Conservation (phyloP, 148 eudicot genomes). For the Polygonum maritimum region DNA sequence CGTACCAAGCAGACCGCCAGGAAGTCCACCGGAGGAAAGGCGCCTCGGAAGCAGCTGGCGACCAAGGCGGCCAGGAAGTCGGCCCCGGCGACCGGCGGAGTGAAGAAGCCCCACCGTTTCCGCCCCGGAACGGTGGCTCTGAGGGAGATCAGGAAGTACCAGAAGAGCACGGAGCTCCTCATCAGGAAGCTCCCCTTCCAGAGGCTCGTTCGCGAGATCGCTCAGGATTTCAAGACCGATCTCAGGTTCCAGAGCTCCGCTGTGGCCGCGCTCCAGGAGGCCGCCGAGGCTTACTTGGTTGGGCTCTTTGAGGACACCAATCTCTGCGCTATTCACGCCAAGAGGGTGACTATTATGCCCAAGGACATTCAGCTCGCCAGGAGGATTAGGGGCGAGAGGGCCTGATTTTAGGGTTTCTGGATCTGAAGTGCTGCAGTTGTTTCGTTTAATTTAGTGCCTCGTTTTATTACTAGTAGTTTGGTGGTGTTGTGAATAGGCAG, state of each 20-base stretch:
- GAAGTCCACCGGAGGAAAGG: conserved; percentile 14
- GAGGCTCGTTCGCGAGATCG: conserved; percentile 15
- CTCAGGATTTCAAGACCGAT: conserved; percentile 14
- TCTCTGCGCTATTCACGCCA: conserved; percentile 7
- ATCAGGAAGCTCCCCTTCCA: conserved; percentile 14
- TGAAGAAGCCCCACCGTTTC: conserved; percentile 17
- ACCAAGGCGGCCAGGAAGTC: conserved; percentile 15
- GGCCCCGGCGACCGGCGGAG: conserved; percentile 16
- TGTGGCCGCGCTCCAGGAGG: conserved; percentile 11
- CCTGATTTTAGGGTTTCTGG: not conserved
- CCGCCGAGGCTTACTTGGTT: conserved; percentile 14
- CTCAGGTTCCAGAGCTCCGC: conserved; percentile 14
- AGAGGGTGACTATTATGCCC: conserved; percentile 8
- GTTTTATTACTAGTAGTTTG: not conserved
- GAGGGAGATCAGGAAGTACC: conserved; percentile 14
- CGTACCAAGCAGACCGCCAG: conserved; percentile 13
- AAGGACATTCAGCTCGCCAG: conserved; percentile 11
- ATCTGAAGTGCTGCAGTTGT: not conserved
- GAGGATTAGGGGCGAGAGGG: conserved; percentile 14
- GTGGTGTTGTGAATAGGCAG: not conserved
- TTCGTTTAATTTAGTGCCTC: not conserved
- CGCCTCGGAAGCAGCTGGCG: conserved; percentile 11
- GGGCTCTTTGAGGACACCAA: conserved; percentile 14
- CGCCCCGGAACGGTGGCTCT: conserved; percentile 13
- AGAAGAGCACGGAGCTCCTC: conserved; percentile 14